Conservation (phyloP, 2,329 filamentous ascomycete genomes). For the Phoma sp. region DNA sequence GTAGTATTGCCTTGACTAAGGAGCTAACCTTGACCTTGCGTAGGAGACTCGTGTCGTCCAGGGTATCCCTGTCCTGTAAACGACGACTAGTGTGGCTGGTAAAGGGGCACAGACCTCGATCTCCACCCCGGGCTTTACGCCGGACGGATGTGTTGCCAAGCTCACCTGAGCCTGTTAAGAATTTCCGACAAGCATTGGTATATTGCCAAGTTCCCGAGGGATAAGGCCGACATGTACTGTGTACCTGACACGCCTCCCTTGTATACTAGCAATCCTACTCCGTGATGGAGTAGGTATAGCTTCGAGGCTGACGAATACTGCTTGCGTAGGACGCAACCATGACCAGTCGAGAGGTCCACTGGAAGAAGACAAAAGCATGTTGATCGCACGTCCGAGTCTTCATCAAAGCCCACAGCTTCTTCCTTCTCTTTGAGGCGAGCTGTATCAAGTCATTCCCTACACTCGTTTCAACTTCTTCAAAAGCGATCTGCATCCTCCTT, state of each 20-base stretch:
- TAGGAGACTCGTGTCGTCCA: background rate
- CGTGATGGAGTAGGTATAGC: background rate
- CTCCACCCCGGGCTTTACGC: conserved; percentile 1
- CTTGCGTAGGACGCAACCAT: conserved; percentile 11
- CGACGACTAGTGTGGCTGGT: conserved; percentile 4
- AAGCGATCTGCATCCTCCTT: background rate
- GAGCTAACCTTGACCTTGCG: background rate
- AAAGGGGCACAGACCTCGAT: background rate
- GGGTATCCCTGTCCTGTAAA: background rate
- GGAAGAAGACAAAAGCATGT: conserved; percentile 5
- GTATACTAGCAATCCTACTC: background rate
- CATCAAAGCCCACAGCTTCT: background rate
- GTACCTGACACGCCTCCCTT: background rate
- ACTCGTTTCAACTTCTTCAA: background rate
- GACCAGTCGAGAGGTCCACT: background rate
- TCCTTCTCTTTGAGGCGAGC: background rate
- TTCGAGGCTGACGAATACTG: conserved; percentile 13
- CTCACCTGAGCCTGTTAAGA: background rate
- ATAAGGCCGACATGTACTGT: background rate
- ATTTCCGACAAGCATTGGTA: background rate
- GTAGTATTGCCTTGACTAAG: background rate
- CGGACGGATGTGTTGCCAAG: background rate
- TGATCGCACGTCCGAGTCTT: background rate
- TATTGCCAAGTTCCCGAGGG: background rate
- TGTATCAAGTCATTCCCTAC: background rate